A percentile compares a stretch with the other conserved stretches of the same genome.
These are phyloP conservation scores for Combretum micranthum DNA, from an alignment of 345 rosid genomes.

Conservation along the genomic window DNA sequence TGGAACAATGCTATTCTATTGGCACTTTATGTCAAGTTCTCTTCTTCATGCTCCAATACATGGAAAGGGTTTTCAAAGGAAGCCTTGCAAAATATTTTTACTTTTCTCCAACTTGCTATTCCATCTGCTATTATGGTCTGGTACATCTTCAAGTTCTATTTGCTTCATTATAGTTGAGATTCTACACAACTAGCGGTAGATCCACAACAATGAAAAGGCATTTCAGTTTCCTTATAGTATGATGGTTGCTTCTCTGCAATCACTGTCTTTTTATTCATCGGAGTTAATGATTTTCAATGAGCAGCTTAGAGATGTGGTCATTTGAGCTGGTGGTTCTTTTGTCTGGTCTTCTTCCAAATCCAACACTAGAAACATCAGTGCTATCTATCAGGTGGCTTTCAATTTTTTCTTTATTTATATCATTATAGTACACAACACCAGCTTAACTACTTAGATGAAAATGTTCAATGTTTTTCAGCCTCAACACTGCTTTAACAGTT, in stretches of 20 bases:
- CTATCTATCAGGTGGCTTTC: constrained; percentile 47
- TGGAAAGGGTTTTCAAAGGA: constrained; percentile 78
- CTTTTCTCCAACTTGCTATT: constrained; percentile 51
- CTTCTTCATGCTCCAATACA: constrained; percentile 51
- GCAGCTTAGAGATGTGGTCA: constrained; percentile 88
- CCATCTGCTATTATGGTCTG: constrained; percentile 86
- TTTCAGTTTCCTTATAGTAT: too few relatives aligned
- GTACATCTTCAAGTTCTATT: constrained; percentile 17
- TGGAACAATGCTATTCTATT: too few relatives aligned
- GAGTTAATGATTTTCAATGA: constrained; percentile 3
- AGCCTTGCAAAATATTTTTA: constrained; percentile 31
- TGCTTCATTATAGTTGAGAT: not conserved
- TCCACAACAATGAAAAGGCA: too few relatives aligned
- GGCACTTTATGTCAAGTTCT: constrained; percentile 53
- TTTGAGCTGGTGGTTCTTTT: constrained; percentile 78
- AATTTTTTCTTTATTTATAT: not conserved
- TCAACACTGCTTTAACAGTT: constrained; percentile 48
- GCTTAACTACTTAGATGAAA: not conserved
- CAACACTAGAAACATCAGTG: constrained; percentile 67
- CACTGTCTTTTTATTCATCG: too few relatives aligned
- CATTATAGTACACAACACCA: not conserved
- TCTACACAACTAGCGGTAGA: not conserved
- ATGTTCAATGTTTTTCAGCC: constrained; percentile 36
- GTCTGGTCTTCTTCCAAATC: constrained; percentile 83
- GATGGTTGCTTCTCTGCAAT: too few relatives aligned